Evolutionary conservation across 768 basidiomycete species (phyloP).

Genomic region (Boletus subparvulus): DNA sequence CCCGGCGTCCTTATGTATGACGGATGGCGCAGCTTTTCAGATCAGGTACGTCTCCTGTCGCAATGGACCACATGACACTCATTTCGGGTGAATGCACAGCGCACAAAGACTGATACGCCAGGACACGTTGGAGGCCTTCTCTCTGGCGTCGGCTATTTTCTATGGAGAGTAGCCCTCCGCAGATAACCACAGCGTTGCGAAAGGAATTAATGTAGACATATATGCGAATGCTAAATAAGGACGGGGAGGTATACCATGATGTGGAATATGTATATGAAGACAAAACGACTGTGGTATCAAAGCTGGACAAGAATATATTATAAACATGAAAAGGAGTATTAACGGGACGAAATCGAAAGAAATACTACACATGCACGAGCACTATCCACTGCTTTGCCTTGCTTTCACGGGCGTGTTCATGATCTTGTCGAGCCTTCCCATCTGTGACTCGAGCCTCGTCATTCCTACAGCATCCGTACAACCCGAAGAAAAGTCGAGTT

Average conservation of each 20-base stretch:
- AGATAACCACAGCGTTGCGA: conserved; percentile 15
- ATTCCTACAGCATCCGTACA: conserved; percentile 45
- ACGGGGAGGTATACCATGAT: conserved; percentile 9
- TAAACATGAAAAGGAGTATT: neutral
- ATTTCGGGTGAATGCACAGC: conserved; percentile 35
- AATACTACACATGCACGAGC: neutral
- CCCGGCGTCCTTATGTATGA: conserved; percentile 51
- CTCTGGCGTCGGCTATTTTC: conserved; percentile 56
- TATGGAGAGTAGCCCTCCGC: conserved; percentile 32
- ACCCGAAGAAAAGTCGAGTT: conserved; percentile 35
- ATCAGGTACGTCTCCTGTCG: conserved; percentile 29
- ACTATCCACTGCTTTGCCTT: conserved; percentile 15
- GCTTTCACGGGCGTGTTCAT: conserved; percentile 66
- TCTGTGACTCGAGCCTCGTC: conserved; percentile 75
- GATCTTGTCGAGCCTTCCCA: conserved; percentile 74
- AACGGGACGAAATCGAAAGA: neutral
- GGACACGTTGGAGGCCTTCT: conserved; percentile 72
- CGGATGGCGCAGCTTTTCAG: conserved; percentile 34
- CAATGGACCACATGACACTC: neutral
- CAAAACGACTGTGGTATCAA: conserved; percentile 15
- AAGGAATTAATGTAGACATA: conserved; percentile 9
- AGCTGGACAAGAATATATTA: neutral
- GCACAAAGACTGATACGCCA: conserved; percentile 52
- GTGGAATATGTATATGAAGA: conserved; percentile 12
- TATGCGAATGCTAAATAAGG: conserved; percentile 2